Evolutionary conservation across 805 yeast species (phyloP), one percentile per base, ranked within the genome.

Genomic region (Yamadazyma olivae): DNA sequence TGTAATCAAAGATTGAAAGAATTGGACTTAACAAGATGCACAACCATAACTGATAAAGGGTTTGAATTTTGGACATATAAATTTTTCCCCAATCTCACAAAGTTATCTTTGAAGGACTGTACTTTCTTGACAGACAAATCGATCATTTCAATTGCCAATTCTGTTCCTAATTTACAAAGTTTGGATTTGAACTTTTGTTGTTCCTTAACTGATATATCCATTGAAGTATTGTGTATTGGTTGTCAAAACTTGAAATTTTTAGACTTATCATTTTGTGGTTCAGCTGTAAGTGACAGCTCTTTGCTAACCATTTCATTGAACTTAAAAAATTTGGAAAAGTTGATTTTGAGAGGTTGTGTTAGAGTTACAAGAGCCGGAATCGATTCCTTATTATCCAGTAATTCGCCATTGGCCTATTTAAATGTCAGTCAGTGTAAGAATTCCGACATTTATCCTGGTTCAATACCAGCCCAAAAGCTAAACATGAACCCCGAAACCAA

Each of bases 311-410:
- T 84, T 7, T 76, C 85, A 2, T 53, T 75, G 22, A 75, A 78
- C 44, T 59, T 83, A 42, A 59, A 69, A 36, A 50, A 64, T 22
- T 55, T 84, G 44, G 70, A 71, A 35, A 52, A 60, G 16, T 60
- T 84, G 35, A 60, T 63, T 3, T 64, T 83, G 14, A 77, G 76
- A 35, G 91, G 93, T 1, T 84, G 93, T 58, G 70, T 82, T 8
- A 65, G 90, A 44, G 90, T 82, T 6, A 84, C 91, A 1, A 64
- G 87, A 48, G 83, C 83, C 7, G 91, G 93, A 12, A 78, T 83
- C 19, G 88, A 83, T 59, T 74, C 82, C 14, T 51, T 84, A 18
- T 55, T 82, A 18, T 69, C 78, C 27, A 81, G 82, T 26, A 71
- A 77, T 32, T 61, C 70, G 13, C 70, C 74, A 2, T 61, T 84